Conservation (phyloP, 2,329 filamentous ascomycete genomes). For the Neophaeococcomyces mojaviensis region DNA sequence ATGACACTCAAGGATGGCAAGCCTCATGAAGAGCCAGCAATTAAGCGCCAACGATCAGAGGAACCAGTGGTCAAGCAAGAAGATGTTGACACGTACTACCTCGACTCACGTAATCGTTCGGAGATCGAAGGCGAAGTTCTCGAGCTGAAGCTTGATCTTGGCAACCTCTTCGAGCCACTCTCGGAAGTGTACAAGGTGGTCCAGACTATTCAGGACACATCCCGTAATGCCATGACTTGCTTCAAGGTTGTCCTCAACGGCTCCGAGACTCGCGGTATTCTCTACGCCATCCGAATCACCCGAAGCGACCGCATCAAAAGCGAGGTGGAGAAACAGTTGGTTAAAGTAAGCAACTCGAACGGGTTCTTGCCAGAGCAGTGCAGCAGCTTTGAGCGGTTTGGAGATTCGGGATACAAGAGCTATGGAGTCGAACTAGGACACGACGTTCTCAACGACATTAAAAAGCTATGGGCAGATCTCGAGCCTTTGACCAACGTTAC, state of each 20-base stretch:
- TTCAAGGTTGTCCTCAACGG: constrained; percentile 1
- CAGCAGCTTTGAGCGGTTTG: neutral
- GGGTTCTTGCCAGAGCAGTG: neutral
- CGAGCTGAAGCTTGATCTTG: constrained; percentile 1
- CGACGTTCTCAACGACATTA: neutral
- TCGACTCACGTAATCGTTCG: neutral
- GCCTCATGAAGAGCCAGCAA: neutral
- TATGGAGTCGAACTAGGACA: neutral
- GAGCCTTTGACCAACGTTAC: neutral
- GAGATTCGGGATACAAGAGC: neutral
- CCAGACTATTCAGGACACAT: neutral
- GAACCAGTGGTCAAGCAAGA: constrained; percentile 1
- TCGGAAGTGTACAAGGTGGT: neutral
- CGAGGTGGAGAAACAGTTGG: neutral
- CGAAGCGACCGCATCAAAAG: neutral
- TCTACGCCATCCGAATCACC: constrained; percentile 2
- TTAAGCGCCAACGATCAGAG: neutral
- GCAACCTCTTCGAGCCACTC: neutral
- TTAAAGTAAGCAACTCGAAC: neutral
- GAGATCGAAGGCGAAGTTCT: neutral
- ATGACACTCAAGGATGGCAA: neutral
- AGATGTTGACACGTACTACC: neutral
- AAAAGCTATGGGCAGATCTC: constrained; percentile 1
- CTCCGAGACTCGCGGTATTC: constrained; percentile 3
- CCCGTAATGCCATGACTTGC: neutral